Conservation (phyloP, 345 rosid genomes). For the Citrus medica region DNA sequence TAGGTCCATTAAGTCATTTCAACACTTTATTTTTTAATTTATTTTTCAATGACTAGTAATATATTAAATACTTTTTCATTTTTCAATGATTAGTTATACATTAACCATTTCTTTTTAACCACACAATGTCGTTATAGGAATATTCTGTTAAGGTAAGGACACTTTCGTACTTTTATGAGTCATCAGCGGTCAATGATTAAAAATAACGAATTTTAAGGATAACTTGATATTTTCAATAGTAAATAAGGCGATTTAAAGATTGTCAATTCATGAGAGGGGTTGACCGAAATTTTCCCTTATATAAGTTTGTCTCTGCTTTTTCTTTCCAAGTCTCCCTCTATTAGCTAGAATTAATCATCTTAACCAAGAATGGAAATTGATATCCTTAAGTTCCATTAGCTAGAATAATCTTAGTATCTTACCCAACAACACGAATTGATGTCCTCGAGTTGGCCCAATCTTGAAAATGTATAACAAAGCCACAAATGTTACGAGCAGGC, state of each 20-base stretch:
- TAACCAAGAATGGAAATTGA: not conserved
- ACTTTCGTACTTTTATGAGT: too few relatives aligned
- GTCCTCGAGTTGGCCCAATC: not conserved
- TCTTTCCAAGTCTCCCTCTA: not conserved
- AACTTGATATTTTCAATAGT: accelerated
- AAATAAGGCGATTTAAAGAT: accelerated
- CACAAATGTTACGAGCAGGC: not conserved
- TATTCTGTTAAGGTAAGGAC: accelerated
- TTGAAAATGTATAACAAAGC: not conserved
- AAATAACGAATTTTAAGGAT: too few relatives aligned
- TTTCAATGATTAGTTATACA: too few relatives aligned
- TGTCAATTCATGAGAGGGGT: too few relatives aligned
- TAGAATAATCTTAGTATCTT: not conserved
- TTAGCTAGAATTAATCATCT: not conserved
- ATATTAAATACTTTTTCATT: too few relatives aligned
- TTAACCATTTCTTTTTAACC: too few relatives aligned
- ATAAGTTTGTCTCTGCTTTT: not conserved
- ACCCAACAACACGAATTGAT: not conserved
- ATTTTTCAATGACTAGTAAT: too few relatives aligned
- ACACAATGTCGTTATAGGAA: too few relatives aligned
- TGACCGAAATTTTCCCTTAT: not conserved
- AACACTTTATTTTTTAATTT: too few relatives aligned
- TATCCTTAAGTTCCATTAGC: too few relatives aligned
- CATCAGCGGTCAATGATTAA: too few relatives aligned
- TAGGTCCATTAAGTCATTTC: too few relatives aligned